Percentiles rank a stretch among this genome's conserved stretches.
Evolutionary conservation across 2,329 filamentous ascomycete genomes (phyloP).

Genomic region (Colletotrichum liriopes): DNA sequence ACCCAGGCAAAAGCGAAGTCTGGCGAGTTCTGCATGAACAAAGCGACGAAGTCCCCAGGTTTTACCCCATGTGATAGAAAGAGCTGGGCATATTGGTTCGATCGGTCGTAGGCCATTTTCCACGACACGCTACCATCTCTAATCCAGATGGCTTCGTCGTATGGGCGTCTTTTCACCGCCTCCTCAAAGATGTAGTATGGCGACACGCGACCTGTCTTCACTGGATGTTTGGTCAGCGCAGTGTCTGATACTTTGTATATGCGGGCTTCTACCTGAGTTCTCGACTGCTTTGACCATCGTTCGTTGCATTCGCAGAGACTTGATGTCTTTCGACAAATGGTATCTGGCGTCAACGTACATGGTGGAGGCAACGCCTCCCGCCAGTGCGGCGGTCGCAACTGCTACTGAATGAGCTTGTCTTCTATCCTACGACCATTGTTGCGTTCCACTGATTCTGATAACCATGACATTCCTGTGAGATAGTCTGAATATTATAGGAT

Average conservation of each 20-base stretch:
- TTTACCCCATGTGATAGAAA: slow-evolving; percentile 72
- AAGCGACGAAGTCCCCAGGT: slow-evolving; percentile 73
- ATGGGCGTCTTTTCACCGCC: slow-evolving; percentile 65
- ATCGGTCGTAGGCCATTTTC: slow-evolving; percentile 68
- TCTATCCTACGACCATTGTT: background rate
- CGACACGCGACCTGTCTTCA: slow-evolving; percentile 67
- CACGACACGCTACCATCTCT: slow-evolving; percentile 74
- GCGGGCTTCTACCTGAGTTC: slow-evolving; percentile 43
- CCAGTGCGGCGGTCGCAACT: slow-evolving; percentile 57
- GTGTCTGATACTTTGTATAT: slow-evolving; percentile 45
- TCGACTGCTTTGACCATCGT: slow-evolving; percentile 58
- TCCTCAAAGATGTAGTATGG: slow-evolving; percentile 78
- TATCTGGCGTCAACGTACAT: slow-evolving; percentile 79
- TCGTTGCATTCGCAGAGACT: slow-evolving; percentile 54
- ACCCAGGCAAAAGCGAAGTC: slow-evolving; percentile 79
- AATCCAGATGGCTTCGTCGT: slow-evolving; percentile 77
- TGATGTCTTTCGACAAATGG: slow-evolving; percentile 75
- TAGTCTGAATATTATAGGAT: too few species aligned
- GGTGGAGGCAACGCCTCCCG: slow-evolving; percentile 45
- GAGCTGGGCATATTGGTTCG: slow-evolving; percentile 74
- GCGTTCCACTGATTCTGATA: background rate
- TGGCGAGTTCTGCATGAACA: slow-evolving; percentile 78
- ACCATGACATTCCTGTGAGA: background rate
- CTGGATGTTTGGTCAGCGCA: slow-evolving; percentile 50
- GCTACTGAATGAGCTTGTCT: slow-evolving; percentile 28